These are phyloP conservation scores for Fusarium compactum DNA, from an alignment of 2,329 filamentous ascomycete genomes.

Conservation along the genomic window DNA sequence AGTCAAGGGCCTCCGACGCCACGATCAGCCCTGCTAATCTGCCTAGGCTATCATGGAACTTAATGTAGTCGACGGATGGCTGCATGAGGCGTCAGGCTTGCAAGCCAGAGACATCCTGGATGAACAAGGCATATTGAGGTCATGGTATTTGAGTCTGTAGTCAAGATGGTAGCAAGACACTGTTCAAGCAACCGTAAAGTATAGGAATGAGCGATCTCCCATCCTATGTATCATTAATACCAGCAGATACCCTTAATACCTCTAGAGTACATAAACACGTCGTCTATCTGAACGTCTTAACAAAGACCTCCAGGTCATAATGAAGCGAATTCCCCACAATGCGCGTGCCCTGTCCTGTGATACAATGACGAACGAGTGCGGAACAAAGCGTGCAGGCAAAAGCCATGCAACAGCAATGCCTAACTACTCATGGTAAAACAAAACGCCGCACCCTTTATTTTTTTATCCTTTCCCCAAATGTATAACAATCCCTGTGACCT, in stretches of 20 bases:
- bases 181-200: slow-evolving; percentile 33
- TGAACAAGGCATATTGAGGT: background rate
- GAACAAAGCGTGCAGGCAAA: slow-evolving; percentile 12
- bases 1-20: slow-evolving; percentile 39
- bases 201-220: slow-evolving; percentile 31
- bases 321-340: slow-evolving; percentile 30
- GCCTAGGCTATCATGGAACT: slow-evolving; percentile 23
- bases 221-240: slow-evolving; percentile 42
- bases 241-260: slow-evolving; percentile 21
- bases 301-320: slow-evolving; percentile 23
- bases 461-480: slow-evolving; percentile 27
- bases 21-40: slow-evolving; percentile 29
- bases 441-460: slow-evolving; percentile 46
- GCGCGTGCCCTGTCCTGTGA: slow-evolving; percentile 24
- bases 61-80: background rate
- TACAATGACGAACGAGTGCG: slow-evolving; percentile 26
- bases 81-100: slow-evolving; percentile 17
- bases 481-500: slow-evolving; percentile 31
- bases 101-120: background rate
- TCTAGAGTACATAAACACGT: slow-evolving; percentile 28
- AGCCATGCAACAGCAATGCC: slow-evolving; percentile 12
- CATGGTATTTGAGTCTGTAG: background rate
- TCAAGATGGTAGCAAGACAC: slow-evolving; percentile 2
- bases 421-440: slow-evolving; percentile 34
- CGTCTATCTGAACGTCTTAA: slow-evolving; percentile 43